Evolutionary conservation across 768 basidiomycete genomes (phyloP), one percentile per base, ranked within the genome.

Genomic region (Boletus sensibilis): DNA sequence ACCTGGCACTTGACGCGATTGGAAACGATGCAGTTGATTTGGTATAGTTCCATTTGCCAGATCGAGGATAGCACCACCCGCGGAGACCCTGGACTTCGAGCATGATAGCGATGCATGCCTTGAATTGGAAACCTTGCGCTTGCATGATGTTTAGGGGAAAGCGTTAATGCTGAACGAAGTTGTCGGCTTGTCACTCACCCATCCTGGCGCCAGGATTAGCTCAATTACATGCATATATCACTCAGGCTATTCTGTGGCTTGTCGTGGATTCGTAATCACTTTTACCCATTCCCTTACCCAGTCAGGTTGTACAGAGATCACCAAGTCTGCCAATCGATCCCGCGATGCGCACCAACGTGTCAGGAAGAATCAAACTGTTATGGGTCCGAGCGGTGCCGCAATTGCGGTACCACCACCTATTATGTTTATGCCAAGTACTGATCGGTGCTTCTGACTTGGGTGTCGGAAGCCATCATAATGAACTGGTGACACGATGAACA

Each of bases 381-480:
- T 49, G 52, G 35, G 41, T 49, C 42, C 39, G 44, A 56, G 49
- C 62, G 62, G 62, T 50, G 11, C 64, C 56, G 59, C 62, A 47
- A 40, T 46, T 27, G 25, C 34, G 35, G 52, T 52, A 48, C 39
- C 25, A 31, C 37, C 50, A 18, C 42, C 29, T 18, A 23, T 39
- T 50, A 31, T 13, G 47, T 21, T n/a, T 12, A 37, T 57, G 33
- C 41, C 21, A 11, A n/a, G n/a, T n/a, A n/a, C 21, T 5, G 14
- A 29, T 33, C 29, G 3, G 25, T 55, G 59, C 65, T 66, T 66
- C 65, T 57, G n/a, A 21, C 55, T 57, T 62, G 57, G 11, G 1
- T 46, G 13, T 37, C 41, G 29, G 12, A 4, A 33, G 2, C 29
- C 47, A 55, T 65, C 43, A 52, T 12, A 16, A 38, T 23, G 20